phyloP scores from a whole-genome alignment of 345 rosid species.

The Ailanthus altissimus region DNA sequence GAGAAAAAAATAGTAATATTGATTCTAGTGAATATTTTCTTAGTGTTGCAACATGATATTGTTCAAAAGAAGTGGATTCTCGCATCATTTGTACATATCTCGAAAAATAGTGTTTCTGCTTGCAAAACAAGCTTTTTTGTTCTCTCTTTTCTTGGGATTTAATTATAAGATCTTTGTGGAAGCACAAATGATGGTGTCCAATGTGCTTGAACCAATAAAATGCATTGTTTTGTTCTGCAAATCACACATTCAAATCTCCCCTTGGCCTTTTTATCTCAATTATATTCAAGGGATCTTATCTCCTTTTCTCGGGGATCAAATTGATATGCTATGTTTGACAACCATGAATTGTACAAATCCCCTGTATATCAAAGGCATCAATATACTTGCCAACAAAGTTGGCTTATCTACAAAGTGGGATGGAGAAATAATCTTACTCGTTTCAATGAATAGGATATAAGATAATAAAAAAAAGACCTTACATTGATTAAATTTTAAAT shows the following conservation, averaged over 20 bases:
- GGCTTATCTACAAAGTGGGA: conserved; percentile 17
- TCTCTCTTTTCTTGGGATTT: neutral
- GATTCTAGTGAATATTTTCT: neutral
- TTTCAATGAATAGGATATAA: neutral
- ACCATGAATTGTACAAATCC: neutral
- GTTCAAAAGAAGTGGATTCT: conserved; percentile 11
- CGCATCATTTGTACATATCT: conserved; percentile 12
- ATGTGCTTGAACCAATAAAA: neutral
- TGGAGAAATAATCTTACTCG: neutral
- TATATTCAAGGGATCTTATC: conserved; percentile 6
- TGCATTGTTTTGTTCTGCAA: neutral
- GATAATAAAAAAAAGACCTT: neutral
- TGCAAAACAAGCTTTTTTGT: neutral
- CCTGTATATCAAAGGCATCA: neutral
- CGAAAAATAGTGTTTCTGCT: neutral
- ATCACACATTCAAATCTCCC: neutral
- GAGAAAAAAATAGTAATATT: neutral
- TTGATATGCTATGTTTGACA: neutral
- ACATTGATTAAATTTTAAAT: neutral
- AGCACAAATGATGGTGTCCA: conserved; percentile 15
- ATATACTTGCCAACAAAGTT: conserved; percentile 11
- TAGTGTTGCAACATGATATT: neutral
- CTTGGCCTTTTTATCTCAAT: neutral
- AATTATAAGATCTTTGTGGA: neutral
- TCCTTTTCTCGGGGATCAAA: neutral